Evolutionary conservation across 1,284 basidiomycete genomes (phyloP), one percentile per base, ranked within the genome.

Genomic region (Boletus sp.): DNA sequence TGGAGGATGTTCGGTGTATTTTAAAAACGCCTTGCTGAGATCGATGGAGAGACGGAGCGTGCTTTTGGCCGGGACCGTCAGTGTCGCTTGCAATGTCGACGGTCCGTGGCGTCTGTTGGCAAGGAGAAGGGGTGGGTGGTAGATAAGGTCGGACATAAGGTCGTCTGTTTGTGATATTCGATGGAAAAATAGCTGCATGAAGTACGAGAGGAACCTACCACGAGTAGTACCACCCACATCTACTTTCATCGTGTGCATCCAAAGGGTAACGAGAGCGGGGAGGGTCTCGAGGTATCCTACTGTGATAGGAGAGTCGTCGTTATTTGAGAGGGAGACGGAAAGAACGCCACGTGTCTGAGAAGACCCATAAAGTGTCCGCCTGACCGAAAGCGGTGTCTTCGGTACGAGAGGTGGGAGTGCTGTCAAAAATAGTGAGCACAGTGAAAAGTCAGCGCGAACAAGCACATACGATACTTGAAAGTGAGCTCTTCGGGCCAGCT

Each of bases 1-100:
- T 0, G 97, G 95, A 19, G 91, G 93, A 73, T 99, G 97, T 71
- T 98, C 96, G 21, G 92, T 95, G 74, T 98, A 98, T 54, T 91
- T 87, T 58, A 99, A 80, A 72, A 96, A 97, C 5, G 89, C 85
- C 75, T 96, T 96, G 40, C 85, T 83, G 69, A 95, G 87, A 46
- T 92, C 90, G 72, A 97, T 83, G 21, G 80, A 82, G 55, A 98
- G 77, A 9, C 81, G 78, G 2, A 95, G 71, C 0, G 83, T 88
- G 59, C 82, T 82, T 27, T 80, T 78, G 4, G 93, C 82, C 0
- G 95, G 91, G 19, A 97, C 73, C 3, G 76, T 80, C n/a, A 98
- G 74, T 31, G 82, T 73, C 3, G 87, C 80, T 76, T 96, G 92
- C 38, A 96, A 80, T 3, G 54, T 65, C 19, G 74, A 76, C 2